These are phyloP conservation scores for Plasmodium vivax DNA, from an alignment of 169 alveolate genomes.

Conservation along the genomic window DNA sequence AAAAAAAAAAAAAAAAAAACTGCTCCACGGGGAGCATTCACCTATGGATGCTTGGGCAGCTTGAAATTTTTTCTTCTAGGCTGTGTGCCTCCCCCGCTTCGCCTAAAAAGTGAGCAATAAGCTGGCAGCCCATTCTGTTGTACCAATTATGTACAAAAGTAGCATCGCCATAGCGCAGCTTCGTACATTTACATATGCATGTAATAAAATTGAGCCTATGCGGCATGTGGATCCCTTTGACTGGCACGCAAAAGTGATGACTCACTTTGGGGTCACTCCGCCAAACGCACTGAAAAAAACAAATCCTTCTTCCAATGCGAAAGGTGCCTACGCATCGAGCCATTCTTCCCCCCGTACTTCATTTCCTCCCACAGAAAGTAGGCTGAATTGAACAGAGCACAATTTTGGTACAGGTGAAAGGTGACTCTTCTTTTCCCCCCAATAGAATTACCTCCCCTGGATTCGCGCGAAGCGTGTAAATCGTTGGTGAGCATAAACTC, in stretches of 20 bases:
- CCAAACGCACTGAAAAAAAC: slow-evolving; percentile 21
- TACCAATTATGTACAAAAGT: not conserved
- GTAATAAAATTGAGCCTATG: not conserved
- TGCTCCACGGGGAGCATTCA: not conserved
- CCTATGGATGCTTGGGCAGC: not conserved
- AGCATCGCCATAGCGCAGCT: not conserved
- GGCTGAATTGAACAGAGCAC: slow-evolving; percentile 19
- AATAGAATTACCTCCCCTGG: not conserved
- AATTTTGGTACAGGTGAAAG: slow-evolving; percentile 30
- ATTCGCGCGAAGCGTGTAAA: not conserved
- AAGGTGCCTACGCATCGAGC: slow-evolving; percentile 19
- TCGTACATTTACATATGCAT: not conserved
- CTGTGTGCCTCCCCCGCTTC: not conserved
- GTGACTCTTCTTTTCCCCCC: slow-evolving; percentile 24
- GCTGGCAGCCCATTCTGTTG: not conserved
- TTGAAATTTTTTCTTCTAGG: not conserved
- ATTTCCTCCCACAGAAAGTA: slow-evolving; percentile 59
- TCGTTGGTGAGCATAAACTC: slow-evolving; percentile 12
- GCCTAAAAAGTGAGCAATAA: not conserved
- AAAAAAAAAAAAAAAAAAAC: not conserved
- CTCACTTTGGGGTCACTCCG: not conserved
- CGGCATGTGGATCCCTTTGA: not conserved
- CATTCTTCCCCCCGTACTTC: slow-evolving; percentile 9
- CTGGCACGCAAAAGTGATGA: not conserved
- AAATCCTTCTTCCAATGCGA: slow-evolving; percentile 14